A percentile compares a stretch with the other conserved stretches of the same genome.
Evolutionary conservation across 768 basidiomycete species (phyloP).

Genomic region (Pleurotus salmoneostramineus): DNA sequence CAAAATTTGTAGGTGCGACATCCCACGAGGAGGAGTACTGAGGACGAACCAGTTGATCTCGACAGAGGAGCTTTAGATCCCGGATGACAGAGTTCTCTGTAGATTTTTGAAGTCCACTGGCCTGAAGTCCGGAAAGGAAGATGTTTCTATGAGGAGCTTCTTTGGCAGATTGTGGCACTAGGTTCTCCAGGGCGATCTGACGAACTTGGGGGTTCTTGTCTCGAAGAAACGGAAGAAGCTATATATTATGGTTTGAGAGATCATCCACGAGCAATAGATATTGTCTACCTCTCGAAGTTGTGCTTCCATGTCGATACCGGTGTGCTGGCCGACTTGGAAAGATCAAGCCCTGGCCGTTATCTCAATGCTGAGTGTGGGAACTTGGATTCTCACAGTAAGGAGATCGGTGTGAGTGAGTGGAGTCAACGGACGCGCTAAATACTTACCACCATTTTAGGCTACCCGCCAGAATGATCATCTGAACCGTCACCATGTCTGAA

Average conservation of each 20-base stretch:
- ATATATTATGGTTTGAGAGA: conserved; percentile 9
- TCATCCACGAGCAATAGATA: neutral
- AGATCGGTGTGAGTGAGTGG: no score
- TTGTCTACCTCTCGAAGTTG: conserved; percentile 43
- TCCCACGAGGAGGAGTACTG: neutral
- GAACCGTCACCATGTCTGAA: conserved; percentile 26
- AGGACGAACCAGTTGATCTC: conserved; percentile 73
- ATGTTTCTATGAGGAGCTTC: conserved; percentile 69
- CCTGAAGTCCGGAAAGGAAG: conserved; percentile 62
- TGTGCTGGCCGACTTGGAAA: no score
- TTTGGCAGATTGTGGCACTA: conserved; percentile 75
- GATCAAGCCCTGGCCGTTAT: no score
- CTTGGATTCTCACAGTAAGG: no score
- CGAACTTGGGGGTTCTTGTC: conserved; percentile 87
- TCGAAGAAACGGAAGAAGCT: conserved; percentile 83
- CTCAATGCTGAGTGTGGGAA: no score
- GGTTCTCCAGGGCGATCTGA: conserved; percentile 79
- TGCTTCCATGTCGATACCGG: conserved; percentile 28
- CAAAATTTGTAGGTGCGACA: neutral
- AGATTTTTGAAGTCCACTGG: conserved; percentile 51
- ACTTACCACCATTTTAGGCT: no score
- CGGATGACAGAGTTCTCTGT: conserved; percentile 68
- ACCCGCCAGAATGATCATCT: neutral
- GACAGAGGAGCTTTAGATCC: conserved; percentile 82
- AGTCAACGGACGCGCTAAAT: no score